Evolutionary conservation across 352 stramenopile genomes (phyloP), one percentile per base, ranked within the genome.

Genomic region (Phytophthora pistaciae): DNA sequence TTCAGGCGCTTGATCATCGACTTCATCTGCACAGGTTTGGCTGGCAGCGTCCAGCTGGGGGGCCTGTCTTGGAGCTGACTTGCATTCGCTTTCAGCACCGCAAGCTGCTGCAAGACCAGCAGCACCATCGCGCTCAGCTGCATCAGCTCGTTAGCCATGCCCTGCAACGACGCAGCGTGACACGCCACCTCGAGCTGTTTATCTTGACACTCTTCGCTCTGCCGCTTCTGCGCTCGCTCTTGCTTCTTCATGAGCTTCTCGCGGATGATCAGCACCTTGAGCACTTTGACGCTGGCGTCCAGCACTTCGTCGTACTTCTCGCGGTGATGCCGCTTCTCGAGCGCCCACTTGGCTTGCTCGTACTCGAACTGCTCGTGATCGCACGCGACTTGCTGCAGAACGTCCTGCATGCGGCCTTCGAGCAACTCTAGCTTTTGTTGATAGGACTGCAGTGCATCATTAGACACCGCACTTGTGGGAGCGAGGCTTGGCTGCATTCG

Each of bases 301-400:
- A 88, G 81, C 29, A 92, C 75, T 53, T 92, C 85, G 42, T 90
- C 74, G 18, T 89, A 83, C 18, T 90, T 85, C 36, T 82, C 61
- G 5, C 75, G 66, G 21, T 79, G 66, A 21, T 83, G 67, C 13
- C 80, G 80, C 56, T 89, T 91, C 60, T 91, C 79, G 3, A 81
- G 36, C 23, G 74, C 72, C 83, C 83, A 90, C 49, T 89, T 92
- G 2, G 64, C 58, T 55, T 90, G 74, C 44, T 92, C 85, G 27
- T 89, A 92, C 7, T 81, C 69, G 49, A 88, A 91, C 68, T 91
- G 77, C 14, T 90, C 79, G 53, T 84, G 85, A 31, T 92, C 85
- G 40, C 85, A 92, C 14, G 74, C 70, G 6, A 92, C 76, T 64
- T 92, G 85, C 50, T 85, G 70, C 23, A 86, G 68, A 31, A 82